A percentile compares a stretch with the other conserved stretches of the same genome.
phyloP scores from a whole-genome alignment of 2,329 filamentous ascomycete genomes.

The Penicillium sp. region DNA sequence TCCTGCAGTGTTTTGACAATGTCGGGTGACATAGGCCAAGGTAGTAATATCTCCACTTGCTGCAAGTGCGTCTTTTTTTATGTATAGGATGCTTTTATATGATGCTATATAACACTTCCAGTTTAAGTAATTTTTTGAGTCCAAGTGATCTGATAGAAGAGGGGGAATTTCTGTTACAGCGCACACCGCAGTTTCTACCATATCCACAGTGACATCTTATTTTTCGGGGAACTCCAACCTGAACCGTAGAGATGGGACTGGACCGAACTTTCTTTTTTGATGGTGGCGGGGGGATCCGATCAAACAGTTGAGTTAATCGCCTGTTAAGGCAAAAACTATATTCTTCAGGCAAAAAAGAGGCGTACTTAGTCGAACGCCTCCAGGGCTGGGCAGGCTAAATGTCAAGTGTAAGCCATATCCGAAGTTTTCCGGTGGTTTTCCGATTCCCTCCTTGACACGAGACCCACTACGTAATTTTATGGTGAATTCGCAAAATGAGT shows the following conservation, averaged over 20 bases:
- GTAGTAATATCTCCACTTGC: conserved; percentile 19
- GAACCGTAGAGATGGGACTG: conserved; percentile 1
- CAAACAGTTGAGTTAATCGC: conserved; percentile 2
- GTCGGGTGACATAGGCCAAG: conserved; percentile 29
- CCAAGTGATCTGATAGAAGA: not conserved
- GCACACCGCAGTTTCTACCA: conserved; percentile 21
- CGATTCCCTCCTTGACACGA: not conserved
- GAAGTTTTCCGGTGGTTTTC: conserved; percentile 8
- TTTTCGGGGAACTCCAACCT: conserved; percentile 1
- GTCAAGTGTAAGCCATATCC: not conserved
- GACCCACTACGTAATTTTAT: not conserved
- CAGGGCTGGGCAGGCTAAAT: not conserved
- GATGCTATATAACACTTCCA: not conserved
- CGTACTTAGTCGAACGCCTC: conserved; percentile 1
- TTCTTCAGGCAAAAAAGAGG: conserved; percentile 2
- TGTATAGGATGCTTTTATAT: not conserved
- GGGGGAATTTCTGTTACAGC: conserved; percentile 6
- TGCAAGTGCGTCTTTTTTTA: conserved; percentile 20
- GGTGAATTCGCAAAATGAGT: not conserved
- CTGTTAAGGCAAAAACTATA: conserved; percentile 1
- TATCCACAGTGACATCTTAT: not conserved
- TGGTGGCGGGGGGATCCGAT: conserved; percentile 13
- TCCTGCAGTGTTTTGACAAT: not conserved
- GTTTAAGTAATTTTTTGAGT: not conserved
- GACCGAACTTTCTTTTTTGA: conserved; percentile 9